These are phyloP conservation scores for Microbotryum lychnidis-dioicae DNA, from an alignment of 1,284 basidiomycete genomes.

Conservation along the genomic window DNA sequence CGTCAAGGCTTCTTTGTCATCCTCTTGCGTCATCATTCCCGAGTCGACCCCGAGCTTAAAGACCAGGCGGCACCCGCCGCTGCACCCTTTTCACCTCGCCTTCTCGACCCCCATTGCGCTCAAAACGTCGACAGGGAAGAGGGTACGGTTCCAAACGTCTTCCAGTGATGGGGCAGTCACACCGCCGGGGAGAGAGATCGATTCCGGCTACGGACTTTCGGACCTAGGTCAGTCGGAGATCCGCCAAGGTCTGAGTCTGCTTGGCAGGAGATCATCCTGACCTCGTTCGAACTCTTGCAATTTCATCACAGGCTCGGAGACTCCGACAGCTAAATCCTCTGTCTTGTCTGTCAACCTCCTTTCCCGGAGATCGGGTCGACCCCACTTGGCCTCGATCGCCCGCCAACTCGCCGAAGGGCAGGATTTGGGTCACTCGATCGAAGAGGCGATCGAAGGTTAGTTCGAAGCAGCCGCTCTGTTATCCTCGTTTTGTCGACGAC, in stretches of 20 bases:
- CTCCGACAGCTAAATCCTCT: neutral
- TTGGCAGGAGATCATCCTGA: neutral
- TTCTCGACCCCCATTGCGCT: no score
- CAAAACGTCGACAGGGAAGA: no score
- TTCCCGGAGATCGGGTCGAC: conserved; percentile 18
- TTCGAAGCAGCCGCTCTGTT: no score
- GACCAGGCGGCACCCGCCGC: no score
- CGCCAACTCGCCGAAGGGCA: neutral
- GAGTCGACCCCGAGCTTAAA: no score
- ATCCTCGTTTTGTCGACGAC: no score
- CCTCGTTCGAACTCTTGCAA: neutral
- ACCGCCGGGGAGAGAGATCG: conserved; percentile 1
- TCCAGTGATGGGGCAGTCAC: neutral
- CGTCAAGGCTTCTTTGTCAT: no score
- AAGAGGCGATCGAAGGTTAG: conserved; percentile 15
- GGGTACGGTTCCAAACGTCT: no score
- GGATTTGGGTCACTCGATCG: neutral
- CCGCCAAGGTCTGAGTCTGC: neutral
- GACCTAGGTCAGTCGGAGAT: conserved; percentile 3
- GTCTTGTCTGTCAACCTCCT: conserved; percentile 12
- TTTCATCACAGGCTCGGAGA: neutral
- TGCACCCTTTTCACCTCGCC: no score
- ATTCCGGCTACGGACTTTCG: conserved; percentile 8
- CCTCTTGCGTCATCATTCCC: no score
- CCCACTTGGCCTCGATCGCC: conserved; percentile 13